Conservation (phyloP, 305 asterid genomes). For the Fraxinus sp. region DNA sequence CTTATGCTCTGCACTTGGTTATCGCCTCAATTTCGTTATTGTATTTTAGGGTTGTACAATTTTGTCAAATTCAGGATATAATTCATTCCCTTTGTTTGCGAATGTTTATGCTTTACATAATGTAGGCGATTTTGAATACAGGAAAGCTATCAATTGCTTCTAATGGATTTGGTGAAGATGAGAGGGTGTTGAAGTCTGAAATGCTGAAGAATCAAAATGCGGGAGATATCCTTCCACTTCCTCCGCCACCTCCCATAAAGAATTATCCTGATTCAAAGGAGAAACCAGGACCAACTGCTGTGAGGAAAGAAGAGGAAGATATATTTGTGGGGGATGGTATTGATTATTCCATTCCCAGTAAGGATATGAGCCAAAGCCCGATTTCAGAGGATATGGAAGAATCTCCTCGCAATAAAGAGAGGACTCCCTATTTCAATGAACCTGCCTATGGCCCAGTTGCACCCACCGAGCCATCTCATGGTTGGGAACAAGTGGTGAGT, state of each 20-base stretch:
- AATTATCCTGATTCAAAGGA: constrained; percentile 51
- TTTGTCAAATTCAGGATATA: background rate
- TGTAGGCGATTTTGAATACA: constrained; percentile 30
- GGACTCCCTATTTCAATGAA: constrained; percentile 60
- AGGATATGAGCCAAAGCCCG: constrained; percentile 92
- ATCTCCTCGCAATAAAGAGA: constrained; percentile 90
- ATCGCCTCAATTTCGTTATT: background rate
- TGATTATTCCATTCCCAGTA: constrained; percentile 74
- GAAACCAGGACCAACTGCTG: constrained; percentile 48
- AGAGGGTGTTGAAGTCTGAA: constrained; percentile 48
- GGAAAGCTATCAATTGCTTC: constrained; percentile 48
- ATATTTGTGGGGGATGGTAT: constrained; percentile 91
- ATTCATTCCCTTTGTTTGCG: background rate
- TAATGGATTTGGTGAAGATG: constrained; percentile 63
- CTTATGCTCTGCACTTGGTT: background rate
- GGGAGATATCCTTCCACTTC: constrained; percentile 65
- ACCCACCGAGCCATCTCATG: constrained; percentile 73
- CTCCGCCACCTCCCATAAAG: constrained; percentile 73
- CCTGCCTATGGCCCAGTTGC: constrained; percentile 92
- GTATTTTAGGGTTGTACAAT: background rate
- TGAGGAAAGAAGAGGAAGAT: constrained; percentile 76
- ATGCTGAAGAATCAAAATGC: constrained; percentile 48
- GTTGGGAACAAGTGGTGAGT: constrained; percentile 78
- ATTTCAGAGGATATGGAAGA: constrained; percentile 97
- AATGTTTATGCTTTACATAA: background rate